phyloP scores from a whole-genome alignment of 768 basidiomycete genomes.

The Trametes cubensis region DNA sequence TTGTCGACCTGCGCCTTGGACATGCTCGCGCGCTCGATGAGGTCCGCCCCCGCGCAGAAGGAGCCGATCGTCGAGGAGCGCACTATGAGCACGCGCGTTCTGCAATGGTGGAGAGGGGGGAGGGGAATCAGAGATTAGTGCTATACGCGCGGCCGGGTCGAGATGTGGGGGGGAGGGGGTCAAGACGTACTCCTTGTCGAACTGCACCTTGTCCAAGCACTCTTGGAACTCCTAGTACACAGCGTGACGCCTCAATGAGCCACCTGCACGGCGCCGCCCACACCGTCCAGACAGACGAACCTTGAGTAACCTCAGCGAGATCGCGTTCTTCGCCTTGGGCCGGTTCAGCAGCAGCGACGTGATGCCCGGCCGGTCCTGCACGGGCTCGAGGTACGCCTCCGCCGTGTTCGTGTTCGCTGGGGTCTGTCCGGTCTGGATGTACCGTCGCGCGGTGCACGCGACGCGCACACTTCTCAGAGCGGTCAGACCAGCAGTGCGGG shows the following conservation, averaged over 20 bases:
- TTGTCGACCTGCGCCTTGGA: conserved; percentile 66
- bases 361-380: conserved; percentile 62
- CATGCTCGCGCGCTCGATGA: conserved; percentile 86
- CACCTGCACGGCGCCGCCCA: conserved; percentile 7
- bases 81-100: conserved; percentile 80
- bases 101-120: conserved; percentile 33
- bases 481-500: not conserved
- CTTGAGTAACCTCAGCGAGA: conserved; percentile 71
- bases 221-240: conserved; percentile 70
- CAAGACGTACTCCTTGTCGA: conserved; percentile 61
- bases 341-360: conserved; percentile 78
- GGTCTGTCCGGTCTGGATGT: conserved; percentile 16
- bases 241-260: no score
- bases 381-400: conserved; percentile 52
- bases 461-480: not conserved
- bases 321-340: conserved; percentile 85
- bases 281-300: conserved; percentile 42
- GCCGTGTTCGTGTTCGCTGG: conserved; percentile 26
- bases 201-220: conserved; percentile 65
- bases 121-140: no score
- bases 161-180: not conserved
- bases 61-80: conserved; percentile 74
- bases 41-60: conserved; percentile 93
- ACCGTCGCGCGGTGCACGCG: not conserved
- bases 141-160: not conserved